Evolutionary conservation across 305 asterid species (phyloP), one percentile per base, ranked within the genome.

Genomic region (Ilex paraguariensis): DNA sequence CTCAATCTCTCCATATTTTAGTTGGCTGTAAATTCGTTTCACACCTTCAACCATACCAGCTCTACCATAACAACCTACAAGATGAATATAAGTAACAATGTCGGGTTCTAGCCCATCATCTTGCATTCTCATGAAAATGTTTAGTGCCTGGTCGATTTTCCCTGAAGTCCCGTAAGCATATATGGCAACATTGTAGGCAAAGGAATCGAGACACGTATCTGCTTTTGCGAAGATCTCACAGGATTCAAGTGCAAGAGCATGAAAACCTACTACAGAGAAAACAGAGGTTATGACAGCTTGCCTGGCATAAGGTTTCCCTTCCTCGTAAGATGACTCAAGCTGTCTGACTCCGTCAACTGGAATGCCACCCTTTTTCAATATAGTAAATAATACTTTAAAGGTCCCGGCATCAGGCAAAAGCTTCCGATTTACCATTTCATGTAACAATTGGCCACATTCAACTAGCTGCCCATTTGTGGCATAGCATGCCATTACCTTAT

Each of bases 41-140:
- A 90, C 86, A 54, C 97, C 97, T 80, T 92, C 97, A 57, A 85
- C 75, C 90, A 89, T 85, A 53, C 98, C 91, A 13, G 90, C 91
- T 76, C 83, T 79, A 46, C 95, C 95, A 31, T 92, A 92, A 74
- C 98, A 92, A 50, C 70, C 74, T 13, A 85, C 96, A 13, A 92
- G 91, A 76, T 73, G 75, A 49, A 92, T 68, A 63, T 74, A 66
- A 1, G 97, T 92, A 54, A 92, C 91, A 32, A 84, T 59, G 57
- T 92, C 96, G 3, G 98, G 93, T 75, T 90, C 73, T 13, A 90
- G 65, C 40, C 97, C 97, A 51, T 79, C 90, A 33, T 85, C 96
- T 72, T 86, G 95, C 95, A 92, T 90, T 71, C 76, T 81, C 97
- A 87, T 85, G 75, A 79, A 90, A 76, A 90, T 75, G 54, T 79